Evolutionary conservation across 116 monocot species (phyloP), one percentile per base, ranked within the genome.

Genomic region (Zostera marina): DNA sequence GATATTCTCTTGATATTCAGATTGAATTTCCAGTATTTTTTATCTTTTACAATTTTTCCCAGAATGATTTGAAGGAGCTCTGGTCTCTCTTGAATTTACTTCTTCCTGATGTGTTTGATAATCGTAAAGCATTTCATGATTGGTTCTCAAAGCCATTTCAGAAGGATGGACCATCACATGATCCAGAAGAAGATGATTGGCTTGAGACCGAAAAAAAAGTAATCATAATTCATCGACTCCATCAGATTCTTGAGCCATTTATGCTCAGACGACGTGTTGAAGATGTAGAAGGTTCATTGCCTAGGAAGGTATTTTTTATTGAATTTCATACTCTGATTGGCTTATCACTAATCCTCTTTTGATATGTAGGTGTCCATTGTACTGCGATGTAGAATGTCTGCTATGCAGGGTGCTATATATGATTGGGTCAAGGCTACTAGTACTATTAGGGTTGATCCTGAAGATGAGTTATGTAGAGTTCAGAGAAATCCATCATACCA

Each of bases 51-150:
- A 45, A 45, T 63, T 52, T 26, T 40, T 3, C 63, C 41, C 84
- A 93, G 93, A 93, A 93, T 75, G 84, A 93, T 71, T 60, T 93
- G 61, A 93, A 93, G 68, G 88, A 93, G 67, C 81, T 93, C 10
- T 93, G 93, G 93, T 93, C 93, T 19, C 79, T 93, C 14, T 63
- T 93, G 60, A 93, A 93, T 74, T 62, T 93, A 42, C 84, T 93
- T 56, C 81, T 93, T 11, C 92, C 92, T n/a, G 92, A 93, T 70
- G 93, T 93, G 44, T 93, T 93, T 66, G 93, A 93, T 66, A 93
- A 87, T 63, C 72, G 79, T 9, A 93, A 79, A 64, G 84, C 88
- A 58, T 93, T 93, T 72, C 73, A 84, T 77, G 93, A 93, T 80
- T 90, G 89, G 89, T 90, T 90, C 66, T 81, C 89, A 41, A 90